phyloP scores from a whole-genome alignment of 768 basidiomycete genomes.

The Mycena galopus region DNA sequence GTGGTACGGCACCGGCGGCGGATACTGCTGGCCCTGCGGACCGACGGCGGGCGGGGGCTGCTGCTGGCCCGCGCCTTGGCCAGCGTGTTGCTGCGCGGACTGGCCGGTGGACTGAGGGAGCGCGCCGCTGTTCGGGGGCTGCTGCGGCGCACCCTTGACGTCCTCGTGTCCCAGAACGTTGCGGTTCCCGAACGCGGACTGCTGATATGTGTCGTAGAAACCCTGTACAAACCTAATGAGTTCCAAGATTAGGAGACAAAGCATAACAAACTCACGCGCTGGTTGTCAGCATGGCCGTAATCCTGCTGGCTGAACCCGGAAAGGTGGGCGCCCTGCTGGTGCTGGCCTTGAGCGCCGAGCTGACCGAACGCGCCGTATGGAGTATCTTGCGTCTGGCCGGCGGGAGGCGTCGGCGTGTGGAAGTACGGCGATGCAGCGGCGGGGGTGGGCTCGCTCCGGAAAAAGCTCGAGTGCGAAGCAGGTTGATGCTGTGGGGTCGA shows the following conservation, averaged over 20 bases:
- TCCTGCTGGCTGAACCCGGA: constrained; percentile 72
- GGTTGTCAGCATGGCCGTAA: constrained; percentile 77
- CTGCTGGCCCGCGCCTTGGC: constrained; percentile 62
- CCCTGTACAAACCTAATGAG: constrained; percentile 58
- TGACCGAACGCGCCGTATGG: constrained; percentile 79
- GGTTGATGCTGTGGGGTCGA: constrained; percentile 55
- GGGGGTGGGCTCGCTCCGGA: constrained; percentile 72
- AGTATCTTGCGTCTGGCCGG: constrained; percentile 70
- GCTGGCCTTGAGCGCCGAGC: constrained; percentile 66
- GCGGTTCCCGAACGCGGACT: constrained; percentile 72
- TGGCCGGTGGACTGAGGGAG: constrained; percentile 69
- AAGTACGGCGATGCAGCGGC: constrained; percentile 69
- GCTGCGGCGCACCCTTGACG: constrained; percentile 75
- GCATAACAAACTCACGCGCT: constrained; percentile 62
- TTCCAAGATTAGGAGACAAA: constrained; percentile 24
- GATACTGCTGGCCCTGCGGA: constrained; percentile 78
- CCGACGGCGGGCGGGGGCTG: constrained; percentile 71
- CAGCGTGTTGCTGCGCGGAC: constrained; percentile 64
- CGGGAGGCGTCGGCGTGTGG: constrained; percentile 84
- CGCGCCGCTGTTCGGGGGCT: constrained; percentile 59
- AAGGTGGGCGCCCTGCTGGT: constrained; percentile 70
- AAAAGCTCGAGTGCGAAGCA: constrained; percentile 66
- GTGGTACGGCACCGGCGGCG: constrained; percentile 71
- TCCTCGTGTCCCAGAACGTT: constrained; percentile 81
- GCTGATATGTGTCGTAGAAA: constrained; percentile 86